phyloP scores from a whole-genome alignment of 2,329 filamentous ascomycete species.

The Pseudocercospora cruenta region DNA sequence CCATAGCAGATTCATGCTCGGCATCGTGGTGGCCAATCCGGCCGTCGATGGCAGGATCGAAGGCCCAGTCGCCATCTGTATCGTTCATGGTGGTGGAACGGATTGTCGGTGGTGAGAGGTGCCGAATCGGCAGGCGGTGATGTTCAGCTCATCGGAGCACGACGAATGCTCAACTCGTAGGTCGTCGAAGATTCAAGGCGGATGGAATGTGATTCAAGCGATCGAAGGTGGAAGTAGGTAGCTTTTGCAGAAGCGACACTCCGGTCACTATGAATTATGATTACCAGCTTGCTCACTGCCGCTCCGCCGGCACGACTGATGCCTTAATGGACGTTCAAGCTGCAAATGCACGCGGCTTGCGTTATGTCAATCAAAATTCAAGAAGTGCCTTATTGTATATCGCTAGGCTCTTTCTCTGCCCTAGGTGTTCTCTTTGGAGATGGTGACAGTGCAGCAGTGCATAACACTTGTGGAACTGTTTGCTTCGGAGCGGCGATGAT shows the following conservation, averaged over 20 bases:
- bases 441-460: background rate
- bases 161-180: background rate
- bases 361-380: too few relatives aligned
- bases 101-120: background rate
- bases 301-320: too few relatives aligned
- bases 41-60: conserved; percentile 4
- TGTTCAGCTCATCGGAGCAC: background rate
- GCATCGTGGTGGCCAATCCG: background rate
- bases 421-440: background rate
- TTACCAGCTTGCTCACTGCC: background rate
- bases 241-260: background rate
- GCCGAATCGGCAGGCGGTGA: background rate
- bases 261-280: background rate
- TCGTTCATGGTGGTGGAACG: conserved; percentile 15
- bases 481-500: background rate
- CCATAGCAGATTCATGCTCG: background rate
- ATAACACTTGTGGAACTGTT: background rate
- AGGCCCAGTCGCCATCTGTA: background rate
- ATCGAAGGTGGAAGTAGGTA: background rate
- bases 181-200: background rate
- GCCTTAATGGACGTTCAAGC: too few relatives aligned
- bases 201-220: background rate
- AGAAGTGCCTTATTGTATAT: too few relatives aligned
- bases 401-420: too few relatives aligned
- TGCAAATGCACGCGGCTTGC: too few relatives aligned